Evolutionary conservation across 2,329 filamentous ascomycete species (phyloP), one percentile per base, ranked within the genome.

Genomic region (Rhexocercosporidium sp.): DNA sequence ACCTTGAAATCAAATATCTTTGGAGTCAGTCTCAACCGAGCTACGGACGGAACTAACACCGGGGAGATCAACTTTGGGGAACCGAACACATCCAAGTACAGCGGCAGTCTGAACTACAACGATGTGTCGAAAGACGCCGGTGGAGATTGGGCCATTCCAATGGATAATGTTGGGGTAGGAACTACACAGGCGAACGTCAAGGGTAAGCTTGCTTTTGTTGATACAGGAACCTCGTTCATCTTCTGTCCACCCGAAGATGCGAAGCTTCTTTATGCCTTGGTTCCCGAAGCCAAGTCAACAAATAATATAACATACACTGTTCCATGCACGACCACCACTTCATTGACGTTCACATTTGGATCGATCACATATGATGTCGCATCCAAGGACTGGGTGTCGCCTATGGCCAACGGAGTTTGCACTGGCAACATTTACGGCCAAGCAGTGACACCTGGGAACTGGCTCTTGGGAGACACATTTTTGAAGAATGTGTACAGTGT

Each of bases 401-500:
- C 63, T 74, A 73, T 59, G 75, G 79, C 63, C 16, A 72, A 72
- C 60, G 75, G 75, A n/a, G 77, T 78, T 31, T 91, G 88, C 75
- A 84, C 87, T 20, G 94, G 92, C 77, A 94, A 92, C 73, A 86
- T 97, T 41, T 90, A 93, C 62, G 92, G 91, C 1, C 84, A 88
- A 29, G 86, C 90, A 75, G 87, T 92, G 16, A 89, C 93, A 56
- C 83, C 69, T 16, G 72, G 65, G n/a, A 70, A 82, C 73, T 97
- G 93, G 93, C 83, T 97, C n/a, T 79, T 97, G 0, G 94, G 94
- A 1, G 93, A 94, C 71, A 87, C 91, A 0, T 97, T 97, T 74
- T 80, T 97, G 69, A 97, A 96, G 81, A 97, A 96, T 73, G 93
- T 97, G 18, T 97, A 97, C 76, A 84, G 88, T 1, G 90, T 96